Evolutionary conservation across 2,329 filamentous ascomycete genomes (phyloP).

Genomic region (Cladosporium sp.): DNA sequence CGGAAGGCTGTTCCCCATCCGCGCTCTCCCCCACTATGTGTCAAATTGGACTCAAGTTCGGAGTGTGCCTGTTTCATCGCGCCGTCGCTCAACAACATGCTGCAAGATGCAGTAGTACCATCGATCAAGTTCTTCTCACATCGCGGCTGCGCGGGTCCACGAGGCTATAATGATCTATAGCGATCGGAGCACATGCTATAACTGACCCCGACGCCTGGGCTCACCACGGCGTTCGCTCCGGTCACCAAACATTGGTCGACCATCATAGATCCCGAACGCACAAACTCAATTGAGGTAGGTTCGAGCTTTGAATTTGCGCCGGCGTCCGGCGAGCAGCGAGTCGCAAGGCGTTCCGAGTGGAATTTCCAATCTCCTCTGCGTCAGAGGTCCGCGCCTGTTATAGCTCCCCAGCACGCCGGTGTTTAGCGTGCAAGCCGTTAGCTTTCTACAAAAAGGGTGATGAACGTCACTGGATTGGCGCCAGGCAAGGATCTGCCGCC

Average conservation of each 20-base stretch:
- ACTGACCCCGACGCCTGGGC: slow-evolving; percentile 3
- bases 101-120: no score
- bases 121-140: not conserved
- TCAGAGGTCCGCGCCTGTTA: not conserved
- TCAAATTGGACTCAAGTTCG: no score
- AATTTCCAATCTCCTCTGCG: not conserved
- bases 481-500: not conserved
- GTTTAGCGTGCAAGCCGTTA: not conserved
- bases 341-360: slow-evolving; percentile 2
- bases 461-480: not conserved
- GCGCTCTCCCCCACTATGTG: not conserved
- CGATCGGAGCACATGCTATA: slow-evolving; percentile 9
- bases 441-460: not conserved
- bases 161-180: slow-evolving; percentile 9
- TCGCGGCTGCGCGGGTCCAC: not conserved
- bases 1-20: slow-evolving; percentile 1
- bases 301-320: not conserved
- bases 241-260: not conserved
- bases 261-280: not conserved
- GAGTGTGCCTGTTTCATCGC: not conserved
- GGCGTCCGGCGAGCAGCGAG: not conserved
- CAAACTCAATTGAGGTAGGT: slow-evolving; percentile 3
- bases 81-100: not conserved
- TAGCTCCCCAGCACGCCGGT: slow-evolving; percentile 5
- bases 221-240: not conserved